Conservation (phyloP, 129 eudicot genomes). For the Glebionis coronaria region DNA sequence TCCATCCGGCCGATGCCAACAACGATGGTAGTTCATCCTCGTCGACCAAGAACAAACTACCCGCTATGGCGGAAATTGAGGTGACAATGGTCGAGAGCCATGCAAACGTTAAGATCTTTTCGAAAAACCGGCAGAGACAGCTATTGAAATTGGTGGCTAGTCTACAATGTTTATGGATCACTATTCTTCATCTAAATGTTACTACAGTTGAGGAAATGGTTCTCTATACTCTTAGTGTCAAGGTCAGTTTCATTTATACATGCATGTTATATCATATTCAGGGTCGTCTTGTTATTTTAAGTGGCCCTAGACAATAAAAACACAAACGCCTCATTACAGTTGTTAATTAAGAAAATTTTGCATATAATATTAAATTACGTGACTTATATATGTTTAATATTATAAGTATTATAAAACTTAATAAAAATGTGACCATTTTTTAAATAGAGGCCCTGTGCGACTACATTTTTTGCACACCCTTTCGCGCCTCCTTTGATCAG, state of each 20-base stretch:
- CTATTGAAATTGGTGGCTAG: slow-evolving; percentile 57
- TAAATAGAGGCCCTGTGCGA: no score
- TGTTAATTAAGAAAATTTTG: no score
- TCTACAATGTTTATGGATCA: slow-evolving; percentile 52
- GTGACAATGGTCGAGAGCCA: slow-evolving; percentile 73
- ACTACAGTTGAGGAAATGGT: slow-evolving; percentile 54
- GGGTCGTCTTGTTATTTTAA: no score
- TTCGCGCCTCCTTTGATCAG: no score
- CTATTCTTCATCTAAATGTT: slow-evolving; percentile 66
- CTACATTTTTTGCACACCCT: no score
- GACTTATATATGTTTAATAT: no score
- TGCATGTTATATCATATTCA: background rate
- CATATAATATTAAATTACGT: no score
- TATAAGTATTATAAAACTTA: no score
- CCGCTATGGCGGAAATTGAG: slow-evolving; percentile 55
- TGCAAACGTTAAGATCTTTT: slow-evolving; percentile 59
- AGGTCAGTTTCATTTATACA: slow-evolving; percentile 34
- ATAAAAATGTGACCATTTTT: no score
- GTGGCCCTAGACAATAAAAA: no score
- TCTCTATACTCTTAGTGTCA: slow-evolving; percentile 59
- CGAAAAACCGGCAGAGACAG: slow-evolving; percentile 57
- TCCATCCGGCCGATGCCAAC: background rate
- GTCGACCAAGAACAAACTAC: slow-evolving; percentile 20
- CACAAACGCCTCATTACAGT: no score
- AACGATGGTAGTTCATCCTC: background rate